Percentiles rank a stretch among this genome's conserved stretches.
Conservation (phyloP, 768 basidiomycete genomes). For the Guyanaporus albipodus region DNA sequence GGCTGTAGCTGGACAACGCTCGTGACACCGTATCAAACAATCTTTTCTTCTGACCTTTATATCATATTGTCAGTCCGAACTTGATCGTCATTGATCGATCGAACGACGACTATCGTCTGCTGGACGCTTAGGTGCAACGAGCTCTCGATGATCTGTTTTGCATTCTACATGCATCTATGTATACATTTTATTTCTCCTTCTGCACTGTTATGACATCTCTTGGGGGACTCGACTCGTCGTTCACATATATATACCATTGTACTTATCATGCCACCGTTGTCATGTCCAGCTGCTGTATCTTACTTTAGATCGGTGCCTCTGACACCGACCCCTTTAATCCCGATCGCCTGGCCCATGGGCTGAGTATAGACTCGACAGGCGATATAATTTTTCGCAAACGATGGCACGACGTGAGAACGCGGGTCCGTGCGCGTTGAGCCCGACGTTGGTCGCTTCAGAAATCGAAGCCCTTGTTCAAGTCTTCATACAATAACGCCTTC, state of each 20-base stretch:
- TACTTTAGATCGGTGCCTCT: conserved; percentile 12
- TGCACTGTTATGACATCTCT: not conserved
- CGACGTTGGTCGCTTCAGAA: conserved; percentile 11
- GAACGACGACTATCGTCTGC: not conserved
- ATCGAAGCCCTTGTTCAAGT: conserved; percentile 84
- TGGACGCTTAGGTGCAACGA: conserved; percentile 1
- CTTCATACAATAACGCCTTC: conserved; percentile 78
- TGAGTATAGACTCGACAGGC: not conserved
- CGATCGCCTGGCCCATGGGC: not conserved
- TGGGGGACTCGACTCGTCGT: conserved; percentile 7
- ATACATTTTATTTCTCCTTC: not conserved
- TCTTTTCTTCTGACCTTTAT: too few relatives aligned
- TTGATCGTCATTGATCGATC: not conserved
- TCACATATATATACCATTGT: conserved; percentile 14
- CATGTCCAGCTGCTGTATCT: conserved; percentile 24
- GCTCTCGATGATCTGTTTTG: not conserved
- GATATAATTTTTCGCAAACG: not conserved
- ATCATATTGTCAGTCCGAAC: too few relatives aligned
- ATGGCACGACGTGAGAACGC: too few relatives aligned
- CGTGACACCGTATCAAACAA: conserved; percentile 2
- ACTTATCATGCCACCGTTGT: conserved; percentile 10
- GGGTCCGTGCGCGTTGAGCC: too few relatives aligned
- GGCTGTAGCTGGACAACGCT: conserved; percentile 10
- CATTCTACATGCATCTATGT: not conserved
- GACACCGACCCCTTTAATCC: not conserved